Evolutionary conservation across 1,284 basidiomycete species (phyloP).

Genomic region (Naganishia sp.): DNA sequence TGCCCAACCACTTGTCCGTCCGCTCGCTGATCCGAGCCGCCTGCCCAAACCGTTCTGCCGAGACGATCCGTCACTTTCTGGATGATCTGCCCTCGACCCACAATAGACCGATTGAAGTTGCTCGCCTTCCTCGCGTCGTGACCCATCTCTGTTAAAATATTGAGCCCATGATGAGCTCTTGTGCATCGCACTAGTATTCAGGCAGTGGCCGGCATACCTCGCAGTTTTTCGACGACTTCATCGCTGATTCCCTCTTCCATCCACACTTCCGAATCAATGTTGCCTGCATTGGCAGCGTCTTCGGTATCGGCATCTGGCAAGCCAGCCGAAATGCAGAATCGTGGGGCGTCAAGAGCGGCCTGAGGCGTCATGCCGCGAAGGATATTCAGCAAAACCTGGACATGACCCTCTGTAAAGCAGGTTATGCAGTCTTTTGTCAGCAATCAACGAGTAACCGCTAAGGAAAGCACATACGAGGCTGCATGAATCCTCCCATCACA

Average conservation of each 20-base stretch:
- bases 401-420: constrained; percentile 65
- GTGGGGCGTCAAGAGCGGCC: constrained; percentile 83
- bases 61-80: constrained; percentile 72
- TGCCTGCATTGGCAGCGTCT: constrained; percentile 59
- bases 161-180: background rate
- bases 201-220: constrained; percentile 3
- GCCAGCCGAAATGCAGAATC: constrained; percentile 91
- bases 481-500: constrained; percentile 94
- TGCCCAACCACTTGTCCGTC: constrained; percentile 88
- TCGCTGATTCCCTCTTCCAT: constrained; percentile 65
- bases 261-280: constrained; percentile 78
- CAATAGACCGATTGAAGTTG: constrained; percentile 67
- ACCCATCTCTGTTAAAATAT: constrained; percentile 67
- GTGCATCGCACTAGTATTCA: background rate
- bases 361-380: constrained; percentile 82
- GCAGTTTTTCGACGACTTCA: constrained; percentile 15
- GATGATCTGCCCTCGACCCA: constrained; percentile 90
- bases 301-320: constrained; percentile 63
- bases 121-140: constrained; percentile 70
- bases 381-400: constrained; percentile 90
- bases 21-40: constrained; percentile 79
- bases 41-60: constrained; percentile 73
- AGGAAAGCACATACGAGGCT: constrained; percentile 55
- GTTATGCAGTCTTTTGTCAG: constrained; percentile 28
- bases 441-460: constrained; percentile 30